Percentiles rank a stretch among this genome's conserved stretches.
These are phyloP conservation scores for Alternaria brassicae DNA, from an alignment of 2,329 filamentous ascomycete species.

Conservation along the genomic window DNA sequence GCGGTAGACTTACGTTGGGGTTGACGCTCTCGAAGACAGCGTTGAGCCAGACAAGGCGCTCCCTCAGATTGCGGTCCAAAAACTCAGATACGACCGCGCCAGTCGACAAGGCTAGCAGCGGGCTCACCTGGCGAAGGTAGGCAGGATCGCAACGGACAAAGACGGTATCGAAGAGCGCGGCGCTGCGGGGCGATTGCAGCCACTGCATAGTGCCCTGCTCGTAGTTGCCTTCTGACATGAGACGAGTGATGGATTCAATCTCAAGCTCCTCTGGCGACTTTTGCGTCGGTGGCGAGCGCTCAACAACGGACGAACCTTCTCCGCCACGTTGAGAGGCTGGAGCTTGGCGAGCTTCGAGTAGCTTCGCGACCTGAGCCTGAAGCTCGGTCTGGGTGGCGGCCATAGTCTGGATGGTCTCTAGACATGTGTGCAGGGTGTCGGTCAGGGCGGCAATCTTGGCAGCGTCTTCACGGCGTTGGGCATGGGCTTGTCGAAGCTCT, in stretches of 20 bases:
- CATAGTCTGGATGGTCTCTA: constrained; percentile 74
- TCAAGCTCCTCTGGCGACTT: constrained; percentile 63
- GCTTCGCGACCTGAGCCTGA: constrained; percentile 61
- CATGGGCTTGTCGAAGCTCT: constrained; percentile 60
- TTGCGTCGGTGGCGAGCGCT: constrained; percentile 52
- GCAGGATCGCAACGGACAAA: constrained; percentile 65
- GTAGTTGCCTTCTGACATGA: constrained; percentile 65
- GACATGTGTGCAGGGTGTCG: constrained; percentile 69
- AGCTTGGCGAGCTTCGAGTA: constrained; percentile 48
- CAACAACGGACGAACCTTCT: constrained; percentile 35
- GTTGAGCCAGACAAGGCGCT: constrained; percentile 67
- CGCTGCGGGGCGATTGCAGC: constrained; percentile 67
- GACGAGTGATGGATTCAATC: constrained; percentile 66
- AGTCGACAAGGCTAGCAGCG: constrained; percentile 66
- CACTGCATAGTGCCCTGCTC: constrained; percentile 62
- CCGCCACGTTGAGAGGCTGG: constrained; percentile 11
- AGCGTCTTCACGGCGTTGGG: constrained; percentile 61
- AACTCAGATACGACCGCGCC: constrained; percentile 67
- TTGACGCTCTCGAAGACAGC: constrained; percentile 63
- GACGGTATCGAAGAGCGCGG: constrained; percentile 67
- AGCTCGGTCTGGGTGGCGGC: constrained; percentile 72
- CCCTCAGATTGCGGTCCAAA: constrained; percentile 60
- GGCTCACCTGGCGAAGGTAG: constrained; percentile 63
- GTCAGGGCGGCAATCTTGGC: constrained; percentile 78
- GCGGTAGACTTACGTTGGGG: constrained; percentile 54